A percentile compares a stretch with the other conserved stretches of the same genome.
These are phyloP conservation scores for Fusarium albidum DNA, from an alignment of 2,329 filamentous ascomycete genomes.

Conservation along the genomic window DNA sequence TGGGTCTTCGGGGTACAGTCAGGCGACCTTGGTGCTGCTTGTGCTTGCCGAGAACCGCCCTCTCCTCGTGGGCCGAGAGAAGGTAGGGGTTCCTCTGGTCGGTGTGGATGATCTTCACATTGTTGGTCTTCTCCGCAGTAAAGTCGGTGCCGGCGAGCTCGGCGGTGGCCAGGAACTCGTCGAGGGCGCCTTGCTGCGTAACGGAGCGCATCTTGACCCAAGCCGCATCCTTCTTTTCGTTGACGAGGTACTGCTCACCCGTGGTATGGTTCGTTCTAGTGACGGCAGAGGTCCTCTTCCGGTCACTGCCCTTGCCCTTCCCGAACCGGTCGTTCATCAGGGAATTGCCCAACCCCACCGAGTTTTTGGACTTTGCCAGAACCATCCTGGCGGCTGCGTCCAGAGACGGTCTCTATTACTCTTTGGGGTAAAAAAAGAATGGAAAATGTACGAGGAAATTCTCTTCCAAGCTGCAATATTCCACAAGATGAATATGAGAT, in stretches of 20 bases:
- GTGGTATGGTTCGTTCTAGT: slow-evolving; percentile 79
- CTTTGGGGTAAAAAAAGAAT: background rate
- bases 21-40: slow-evolving; percentile 79
- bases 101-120: slow-evolving; percentile 97
- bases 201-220: slow-evolving; percentile 99
- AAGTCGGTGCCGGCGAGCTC: slow-evolving; percentile 99
- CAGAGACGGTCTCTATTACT: slow-evolving; percentile 1
- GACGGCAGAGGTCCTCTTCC: slow-evolving; percentile 71
- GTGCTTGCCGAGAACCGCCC: slow-evolving; percentile 80
- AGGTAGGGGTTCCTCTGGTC: slow-evolving; percentile 97
- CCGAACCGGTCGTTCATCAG: slow-evolving; percentile 99
- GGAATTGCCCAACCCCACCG: slow-evolving; percentile 93
- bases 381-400: slow-evolving; percentile 55
- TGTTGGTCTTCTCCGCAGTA: slow-evolving; percentile 98
- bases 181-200: slow-evolving; percentile 94
- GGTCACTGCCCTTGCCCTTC: slow-evolving; percentile 85
- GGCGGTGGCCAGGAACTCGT: slow-evolving; percentile 95
- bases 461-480: slow-evolving; percentile 22
- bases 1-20: slow-evolving; percentile 88
- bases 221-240: slow-evolving; percentile 86
- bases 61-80: slow-evolving; percentile 84
- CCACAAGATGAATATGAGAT: slow-evolving; percentile 14
- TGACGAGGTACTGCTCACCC: slow-evolving; percentile 91
- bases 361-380: slow-evolving; percentile 90
- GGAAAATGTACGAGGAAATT: slow-evolving; percentile 17